Conservation (phyloP, 179 eudicot species). For the Spinacia oleracea region DNA sequence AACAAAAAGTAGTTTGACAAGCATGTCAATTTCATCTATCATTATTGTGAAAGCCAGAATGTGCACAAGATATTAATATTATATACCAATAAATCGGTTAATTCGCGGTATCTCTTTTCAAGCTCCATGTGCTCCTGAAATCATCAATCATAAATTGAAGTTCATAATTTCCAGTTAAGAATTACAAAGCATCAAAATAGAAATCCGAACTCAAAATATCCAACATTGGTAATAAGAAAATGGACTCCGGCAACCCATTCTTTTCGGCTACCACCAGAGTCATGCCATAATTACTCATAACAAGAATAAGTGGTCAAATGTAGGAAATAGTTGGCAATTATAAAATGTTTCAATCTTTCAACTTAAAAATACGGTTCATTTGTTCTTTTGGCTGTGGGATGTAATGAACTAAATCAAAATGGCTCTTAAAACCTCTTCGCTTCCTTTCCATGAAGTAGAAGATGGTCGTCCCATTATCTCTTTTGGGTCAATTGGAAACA, state of each 20-base stretch:
- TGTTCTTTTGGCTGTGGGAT: too few relatives aligned
- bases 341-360: background rate
- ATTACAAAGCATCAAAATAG: background rate
- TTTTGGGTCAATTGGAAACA: too few relatives aligned
- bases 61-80: slow-evolving; percentile 4
- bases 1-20: slow-evolving; percentile 25
- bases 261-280: background rate
- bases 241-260: background rate
- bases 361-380: background rate
- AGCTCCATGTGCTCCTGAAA: slow-evolving; percentile 97
- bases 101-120: slow-evolving; percentile 93
- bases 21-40: slow-evolving; percentile 14
- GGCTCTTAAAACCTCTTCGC: too few relatives aligned
- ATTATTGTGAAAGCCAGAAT: background rate
- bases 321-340: background rate
- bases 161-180: slow-evolving; percentile 4
- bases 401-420: too few relatives aligned
- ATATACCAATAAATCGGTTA: slow-evolving; percentile 89
- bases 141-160: slow-evolving; percentile 13
- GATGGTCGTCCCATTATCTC: too few relatives aligned
- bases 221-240: background rate
- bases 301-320: background rate
- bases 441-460: too few relatives aligned
- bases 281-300: background rate
- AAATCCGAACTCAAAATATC: background rate